Evolutionary conservation across 805 yeast species (phyloP).

Genomic region (Grigorovia jiainica): DNA sequence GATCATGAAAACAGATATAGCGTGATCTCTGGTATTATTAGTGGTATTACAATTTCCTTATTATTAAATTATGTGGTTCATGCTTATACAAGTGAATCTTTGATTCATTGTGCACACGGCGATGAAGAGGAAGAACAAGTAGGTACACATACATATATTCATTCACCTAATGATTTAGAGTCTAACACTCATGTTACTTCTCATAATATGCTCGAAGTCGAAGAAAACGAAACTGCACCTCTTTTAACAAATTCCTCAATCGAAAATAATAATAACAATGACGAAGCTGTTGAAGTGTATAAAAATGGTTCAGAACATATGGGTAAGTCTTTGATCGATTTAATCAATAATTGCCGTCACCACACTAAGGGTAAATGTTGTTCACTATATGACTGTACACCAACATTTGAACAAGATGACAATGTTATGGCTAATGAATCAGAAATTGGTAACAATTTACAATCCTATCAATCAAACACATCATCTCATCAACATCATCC

Average conservation of each 20-base stretch:
- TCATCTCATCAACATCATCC: background rate
- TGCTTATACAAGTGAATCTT: slow-evolving; percentile 63
- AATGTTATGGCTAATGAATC: background rate
- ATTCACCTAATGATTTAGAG: background rate
- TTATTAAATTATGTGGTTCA: slow-evolving; percentile 60
- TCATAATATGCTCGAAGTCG: background rate
- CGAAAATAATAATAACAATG: background rate
- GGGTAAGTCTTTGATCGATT: slow-evolving; percentile 1
- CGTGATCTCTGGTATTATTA: slow-evolving; percentile 34
- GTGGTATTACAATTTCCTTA: slow-evolving; percentile 56
- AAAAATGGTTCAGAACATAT: background rate
- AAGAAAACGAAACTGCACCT: background rate
- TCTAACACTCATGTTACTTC: background rate
- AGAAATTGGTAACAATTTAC: background rate
- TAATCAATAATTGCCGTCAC: slow-evolving; percentile 1
- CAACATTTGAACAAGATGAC: slow-evolving; percentile 1
- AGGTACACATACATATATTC: slow-evolving; percentile 1
- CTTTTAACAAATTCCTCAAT: background rate
- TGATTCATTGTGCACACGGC: slow-evolving; percentile 76
- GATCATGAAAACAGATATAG: slow-evolving; percentile 32
- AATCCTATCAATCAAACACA: background rate
- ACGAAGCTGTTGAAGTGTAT: background rate
- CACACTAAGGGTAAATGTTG: slow-evolving; percentile 4
- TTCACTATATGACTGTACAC: slow-evolving; percentile 3
- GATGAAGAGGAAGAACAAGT: slow-evolving; percentile 14